Base-by-base conservation (phyloP, 192 early-diverging fungal genomes). In the Umbelopsis vinacea region DNA sequence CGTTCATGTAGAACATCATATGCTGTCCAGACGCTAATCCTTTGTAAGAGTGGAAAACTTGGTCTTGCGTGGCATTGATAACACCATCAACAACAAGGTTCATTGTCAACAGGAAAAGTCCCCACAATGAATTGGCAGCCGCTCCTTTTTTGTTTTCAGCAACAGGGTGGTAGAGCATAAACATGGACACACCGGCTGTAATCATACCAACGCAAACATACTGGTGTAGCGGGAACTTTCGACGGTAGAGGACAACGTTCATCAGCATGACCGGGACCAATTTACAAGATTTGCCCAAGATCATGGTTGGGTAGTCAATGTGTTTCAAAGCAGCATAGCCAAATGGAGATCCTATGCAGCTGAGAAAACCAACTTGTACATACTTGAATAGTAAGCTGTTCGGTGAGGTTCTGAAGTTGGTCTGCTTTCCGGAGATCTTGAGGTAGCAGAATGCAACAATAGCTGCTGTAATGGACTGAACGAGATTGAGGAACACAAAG, bases 1-100 rank as follows among this genome's bases (percentile, higher is more conserved):
- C 71, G 78, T 98, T 99, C 96, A 99, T 96, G 75, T 86, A 92
- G 68, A 95, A 89, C 97, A 99, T 99, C 96, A 99, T 97, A 54
- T 94, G 92, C 76, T 94, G 90, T 29, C 96, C 95, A 0, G 89
- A 85, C 24, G 95, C 89, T 68, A 83, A 74, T 3, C 63, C 50
- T 22, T 67, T 66, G 84, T 89, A 92, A 52, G 87, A 89, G 38
- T 90, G 86, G 80, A 97, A 96, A 40, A 98, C 89, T 71, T 95
- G 91, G 81, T 99, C 97, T 85, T 99, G 97, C 0, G 94, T 94
- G 46, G 96, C 92, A 86, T 97, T 97, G 43, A 92, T 95, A n/a
- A 92, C 84, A 26, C 97, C 97, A 83, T 99, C 97, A 57, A 99
- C 85, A 5, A 90, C 79, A 52, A 98, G 86, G 83, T 96, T 99